Conservation (phyloP, 768 basidiomycete species). For the Coprinopsis cinerea region DNA sequence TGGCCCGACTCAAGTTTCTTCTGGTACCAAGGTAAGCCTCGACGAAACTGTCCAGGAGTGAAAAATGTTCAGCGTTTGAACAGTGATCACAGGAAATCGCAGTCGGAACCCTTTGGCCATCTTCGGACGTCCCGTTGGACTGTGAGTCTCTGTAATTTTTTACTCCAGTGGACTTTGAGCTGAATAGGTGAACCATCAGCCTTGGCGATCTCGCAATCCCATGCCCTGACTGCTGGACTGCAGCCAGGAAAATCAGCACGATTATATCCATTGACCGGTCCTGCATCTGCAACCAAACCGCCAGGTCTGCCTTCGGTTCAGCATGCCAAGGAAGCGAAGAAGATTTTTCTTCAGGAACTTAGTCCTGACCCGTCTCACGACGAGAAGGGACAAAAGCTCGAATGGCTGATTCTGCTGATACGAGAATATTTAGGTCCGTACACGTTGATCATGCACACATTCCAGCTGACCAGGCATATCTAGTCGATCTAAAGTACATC, state of each 20-base stretch:
- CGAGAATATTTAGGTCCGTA: constrained; percentile 63
- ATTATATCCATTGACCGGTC: constrained; percentile 43
- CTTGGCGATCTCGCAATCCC: constrained; percentile 48
- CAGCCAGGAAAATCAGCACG: constrained; percentile 41
- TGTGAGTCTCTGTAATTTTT: constrained; percentile 37
- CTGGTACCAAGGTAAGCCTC: background rate
- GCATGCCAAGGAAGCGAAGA: constrained; percentile 52
- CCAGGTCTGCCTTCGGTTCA: constrained; percentile 46
- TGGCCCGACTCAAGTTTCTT: constrained; percentile 19
- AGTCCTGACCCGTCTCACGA: constrained; percentile 6
- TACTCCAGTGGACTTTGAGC: background rate
- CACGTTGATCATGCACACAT: constrained; percentile 1
- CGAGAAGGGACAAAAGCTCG: constrained; percentile 30
- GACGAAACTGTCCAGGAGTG: background rate
- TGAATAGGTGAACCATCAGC: constrained; percentile 29
- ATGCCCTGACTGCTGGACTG: constrained; percentile 58
- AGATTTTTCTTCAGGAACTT: constrained; percentile 19
- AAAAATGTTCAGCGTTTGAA: constrained; percentile 18
- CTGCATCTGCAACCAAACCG: constrained; percentile 27
- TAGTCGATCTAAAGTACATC: constrained; percentile 72
- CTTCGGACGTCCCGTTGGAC: constrained; percentile 49
- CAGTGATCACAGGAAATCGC: constrained; percentile 34
- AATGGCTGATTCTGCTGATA: constrained; percentile 66
- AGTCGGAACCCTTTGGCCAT: constrained; percentile 75
- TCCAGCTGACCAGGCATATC: constrained; percentile 8